Conservation (phyloP, 192 early-diverging fungal genomes). For the Backusella sp. region DNA sequence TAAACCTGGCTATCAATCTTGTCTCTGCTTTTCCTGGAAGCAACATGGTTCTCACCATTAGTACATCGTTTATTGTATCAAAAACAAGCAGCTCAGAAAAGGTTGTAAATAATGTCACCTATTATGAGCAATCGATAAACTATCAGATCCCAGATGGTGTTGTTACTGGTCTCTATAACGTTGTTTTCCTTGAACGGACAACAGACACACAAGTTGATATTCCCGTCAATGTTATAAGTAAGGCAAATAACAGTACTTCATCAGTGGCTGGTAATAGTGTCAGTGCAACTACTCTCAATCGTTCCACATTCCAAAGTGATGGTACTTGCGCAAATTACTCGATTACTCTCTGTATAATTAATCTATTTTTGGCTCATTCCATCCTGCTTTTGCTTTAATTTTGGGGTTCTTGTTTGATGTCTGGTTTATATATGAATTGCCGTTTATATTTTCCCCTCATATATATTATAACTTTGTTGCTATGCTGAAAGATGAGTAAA, state of each 20-base stretch:
- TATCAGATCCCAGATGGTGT: constrained; percentile 13
- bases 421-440: no score
- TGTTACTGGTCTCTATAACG: constrained; percentile 18
- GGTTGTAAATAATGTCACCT: constrained; percentile 11
- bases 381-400: background rate
- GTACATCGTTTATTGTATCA: constrained; percentile 19
- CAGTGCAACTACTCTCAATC: background rate
- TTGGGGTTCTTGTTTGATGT: no score
- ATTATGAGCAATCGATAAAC: constrained; percentile 26
- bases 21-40: background rate
- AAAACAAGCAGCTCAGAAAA: constrained; percentile 5
- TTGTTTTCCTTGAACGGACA: constrained; percentile 13
- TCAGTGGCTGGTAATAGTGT: background rate
- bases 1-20: constrained; percentile 24
- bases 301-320: background rate
- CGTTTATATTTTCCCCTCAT: no score
- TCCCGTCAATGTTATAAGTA: constrained; percentile 10
- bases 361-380: background rate
- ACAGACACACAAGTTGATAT: background rate
- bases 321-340: background rate
- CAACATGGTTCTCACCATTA: background rate
- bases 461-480: no score
- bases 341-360: background rate
- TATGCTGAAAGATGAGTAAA: no score
- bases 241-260: background rate